These are phyloP conservation scores for Crithidia fasciculata DNA, from an alignment of 208 protist species.

Conservation along the genomic window DNA sequence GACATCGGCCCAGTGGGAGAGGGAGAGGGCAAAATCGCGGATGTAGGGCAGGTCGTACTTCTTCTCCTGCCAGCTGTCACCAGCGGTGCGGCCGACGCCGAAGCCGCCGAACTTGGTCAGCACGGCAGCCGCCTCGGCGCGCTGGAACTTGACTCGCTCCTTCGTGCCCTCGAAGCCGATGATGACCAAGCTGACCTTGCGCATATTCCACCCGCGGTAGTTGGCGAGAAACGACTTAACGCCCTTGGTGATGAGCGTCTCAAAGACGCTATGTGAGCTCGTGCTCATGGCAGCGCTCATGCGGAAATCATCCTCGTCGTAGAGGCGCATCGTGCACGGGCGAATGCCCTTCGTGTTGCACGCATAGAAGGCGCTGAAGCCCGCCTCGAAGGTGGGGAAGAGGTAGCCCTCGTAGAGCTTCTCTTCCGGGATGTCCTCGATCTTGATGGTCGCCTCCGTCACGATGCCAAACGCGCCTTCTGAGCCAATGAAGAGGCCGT, in stretches of 20 bases:
- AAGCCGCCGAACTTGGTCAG: conserved; percentile 72
- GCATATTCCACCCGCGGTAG: conserved; percentile 76
- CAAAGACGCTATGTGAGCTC: conserved; percentile 45
- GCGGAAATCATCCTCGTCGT: conserved; percentile 92
- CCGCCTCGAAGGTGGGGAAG: conserved; percentile 89
- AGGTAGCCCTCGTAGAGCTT: conserved; percentile 90
- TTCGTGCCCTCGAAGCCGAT: conserved; percentile 88
- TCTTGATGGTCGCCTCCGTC: conserved; percentile 91
- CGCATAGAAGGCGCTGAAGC: conserved; percentile 81
- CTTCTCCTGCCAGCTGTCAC: conserved; percentile 91
- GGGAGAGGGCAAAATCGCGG: conserved; percentile 85
- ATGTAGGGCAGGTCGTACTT: conserved; percentile 95
- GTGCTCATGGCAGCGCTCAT: conserved; percentile 91
- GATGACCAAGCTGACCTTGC: conserved; percentile 78
- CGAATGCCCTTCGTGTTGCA: conserved; percentile 85
- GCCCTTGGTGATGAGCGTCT: conserved; percentile 59
- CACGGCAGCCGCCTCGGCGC: conserved; percentile 55
- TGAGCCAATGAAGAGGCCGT: conserved; percentile 92
- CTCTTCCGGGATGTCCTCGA: conserved; percentile 87
- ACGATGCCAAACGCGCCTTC: conserved; percentile 95
- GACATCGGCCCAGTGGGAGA: conserved; percentile 90
- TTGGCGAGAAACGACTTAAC: conserved; percentile 71
- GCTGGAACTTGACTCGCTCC: conserved; percentile 69
- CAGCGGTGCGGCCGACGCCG: conserved; percentile 64
- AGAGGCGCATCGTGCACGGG: conserved; percentile 90